phyloP scores from a whole-genome alignment of 306 rosid genomes.

The Cicer yamashitae region DNA sequence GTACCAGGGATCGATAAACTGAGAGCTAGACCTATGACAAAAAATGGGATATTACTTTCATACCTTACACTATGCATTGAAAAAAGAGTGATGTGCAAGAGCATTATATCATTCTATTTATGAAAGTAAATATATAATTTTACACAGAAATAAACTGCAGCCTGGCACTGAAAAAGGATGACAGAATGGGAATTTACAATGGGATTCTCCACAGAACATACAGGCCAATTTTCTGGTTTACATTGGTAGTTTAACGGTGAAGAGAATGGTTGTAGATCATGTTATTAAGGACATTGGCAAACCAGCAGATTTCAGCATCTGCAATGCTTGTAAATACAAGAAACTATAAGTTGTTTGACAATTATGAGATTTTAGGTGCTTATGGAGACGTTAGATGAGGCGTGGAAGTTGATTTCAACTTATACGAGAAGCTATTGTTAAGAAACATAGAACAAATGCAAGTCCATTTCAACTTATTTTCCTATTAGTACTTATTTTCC shows the following conservation, averaged over 20 bases:
- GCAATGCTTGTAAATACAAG: conserved; percentile 9
- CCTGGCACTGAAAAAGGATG: no score
- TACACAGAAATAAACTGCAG: no score
- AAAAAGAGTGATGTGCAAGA: no score
- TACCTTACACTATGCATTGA: no score
- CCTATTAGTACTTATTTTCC: neutral
- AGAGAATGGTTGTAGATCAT: no score
- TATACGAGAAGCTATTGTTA: neutral
- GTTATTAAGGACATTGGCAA: neutral
- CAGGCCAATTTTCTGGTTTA: no score
- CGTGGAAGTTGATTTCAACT: neutral
- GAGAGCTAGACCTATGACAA: conserved; percentile 8
- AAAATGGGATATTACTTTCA: neutral
- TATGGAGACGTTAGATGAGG: neutral
- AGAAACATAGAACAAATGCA: neutral
- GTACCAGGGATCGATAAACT: conserved; percentile 11
- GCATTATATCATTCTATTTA: no score
- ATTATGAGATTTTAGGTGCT: conserved; percentile 1
- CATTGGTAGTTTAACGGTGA: no score
- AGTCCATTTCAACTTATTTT: neutral
- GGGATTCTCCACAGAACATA: no score
- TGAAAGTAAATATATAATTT: no score
- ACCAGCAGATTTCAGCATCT: conserved; percentile 9
- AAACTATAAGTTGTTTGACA: conserved; percentile 22
- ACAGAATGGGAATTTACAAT: no score